phyloP scores from a whole-genome alignment of 2,329 filamentous ascomycete species.

The Ophiocordyceps camponoti-floridani region DNA sequence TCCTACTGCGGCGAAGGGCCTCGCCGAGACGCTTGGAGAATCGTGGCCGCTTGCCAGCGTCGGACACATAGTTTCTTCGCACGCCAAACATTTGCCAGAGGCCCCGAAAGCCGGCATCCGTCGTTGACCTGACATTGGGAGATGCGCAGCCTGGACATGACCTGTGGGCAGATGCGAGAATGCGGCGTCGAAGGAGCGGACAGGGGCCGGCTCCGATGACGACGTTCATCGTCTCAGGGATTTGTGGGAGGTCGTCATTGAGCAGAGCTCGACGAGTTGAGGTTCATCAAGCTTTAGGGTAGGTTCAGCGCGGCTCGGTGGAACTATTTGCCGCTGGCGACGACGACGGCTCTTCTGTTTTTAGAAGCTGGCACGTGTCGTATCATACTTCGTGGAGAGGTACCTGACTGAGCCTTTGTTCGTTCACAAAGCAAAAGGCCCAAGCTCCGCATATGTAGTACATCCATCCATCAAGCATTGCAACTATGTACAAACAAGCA shows the following conservation, averaged over 20 bases:
- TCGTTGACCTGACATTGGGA: conserved; percentile 1
- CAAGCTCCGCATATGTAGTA: too few species aligned
- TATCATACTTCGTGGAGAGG: too few species aligned
- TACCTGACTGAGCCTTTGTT: too few species aligned
- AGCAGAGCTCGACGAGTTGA: neutral
- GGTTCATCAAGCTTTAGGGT: neutral
- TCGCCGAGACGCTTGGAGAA: conserved; percentile 33
- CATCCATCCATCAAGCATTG: too few species aligned
- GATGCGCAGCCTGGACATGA: conserved; percentile 10
- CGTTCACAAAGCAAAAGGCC: too few species aligned
- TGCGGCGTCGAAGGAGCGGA: conserved; percentile 14
- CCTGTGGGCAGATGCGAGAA: conserved; percentile 10
- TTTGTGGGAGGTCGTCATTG: neutral
- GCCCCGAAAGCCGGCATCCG: too few species aligned
- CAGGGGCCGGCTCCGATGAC: conserved; percentile 16
- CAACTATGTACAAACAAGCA: too few species aligned
- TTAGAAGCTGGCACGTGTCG: neutral
- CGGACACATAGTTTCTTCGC: conserved; percentile 11
- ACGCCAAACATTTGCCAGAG: neutral
- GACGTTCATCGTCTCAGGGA: conserved; percentile 8
- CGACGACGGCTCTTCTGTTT: neutral
- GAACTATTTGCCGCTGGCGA: neutral
- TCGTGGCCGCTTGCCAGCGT: conserved; percentile 24
- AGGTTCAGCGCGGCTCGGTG: neutral
- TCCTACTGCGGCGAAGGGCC: conserved; percentile 32